These are phyloP conservation scores for Saturnispora saitoi DNA, from an alignment of 805 yeast genomes.

Conservation along the genomic window DNA sequence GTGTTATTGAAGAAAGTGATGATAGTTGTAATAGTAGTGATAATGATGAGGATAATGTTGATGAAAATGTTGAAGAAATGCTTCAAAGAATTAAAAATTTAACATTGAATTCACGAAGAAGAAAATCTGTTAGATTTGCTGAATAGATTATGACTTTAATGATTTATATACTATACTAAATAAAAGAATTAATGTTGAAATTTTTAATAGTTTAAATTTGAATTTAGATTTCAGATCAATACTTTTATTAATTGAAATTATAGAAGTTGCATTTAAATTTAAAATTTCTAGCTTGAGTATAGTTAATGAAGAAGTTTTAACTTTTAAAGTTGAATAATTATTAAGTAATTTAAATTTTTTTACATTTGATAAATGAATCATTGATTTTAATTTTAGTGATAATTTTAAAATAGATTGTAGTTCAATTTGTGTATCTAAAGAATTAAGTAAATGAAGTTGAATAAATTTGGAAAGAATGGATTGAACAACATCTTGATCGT, in stretches of 20 bases:
- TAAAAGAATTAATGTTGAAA: slow-evolving; percentile 3
- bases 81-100: slow-evolving; percentile 6
- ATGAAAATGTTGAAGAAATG: slow-evolving; percentile 8
- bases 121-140: slow-evolving; percentile 23
- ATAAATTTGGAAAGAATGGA: slow-evolving; percentile 23
- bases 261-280: background rate
- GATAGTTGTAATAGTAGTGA: slow-evolving; percentile 9
- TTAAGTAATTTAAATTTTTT: slow-evolving; percentile 7
- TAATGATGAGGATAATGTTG: slow-evolving; percentile 5
- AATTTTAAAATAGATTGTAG: slow-evolving; percentile 22
- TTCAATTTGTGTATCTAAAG: slow-evolving; percentile 20
- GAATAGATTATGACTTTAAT: background rate
- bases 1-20: slow-evolving; percentile 12
- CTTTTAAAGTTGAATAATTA: slow-evolving; percentile 19
- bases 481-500: slow-evolving; percentile 17
- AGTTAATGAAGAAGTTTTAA: slow-evolving; percentile 7
- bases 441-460: slow-evolving; percentile 20
- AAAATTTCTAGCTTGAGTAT: slow-evolving; percentile 14
- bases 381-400: slow-evolving; percentile 11
- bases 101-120: slow-evolving; percentile 7
- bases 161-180: slow-evolving; percentile 4
- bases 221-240: background rate
- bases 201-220: background rate
- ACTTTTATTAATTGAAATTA: background rate
- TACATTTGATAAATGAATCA: slow-evolving; percentile 8